Percentiles rank a stretch among this genome's conserved stretches.
These are phyloP conservation scores for Capronia coronata DNA, from an alignment of 2,329 filamentous ascomycete species.

Conservation along the genomic window DNA sequence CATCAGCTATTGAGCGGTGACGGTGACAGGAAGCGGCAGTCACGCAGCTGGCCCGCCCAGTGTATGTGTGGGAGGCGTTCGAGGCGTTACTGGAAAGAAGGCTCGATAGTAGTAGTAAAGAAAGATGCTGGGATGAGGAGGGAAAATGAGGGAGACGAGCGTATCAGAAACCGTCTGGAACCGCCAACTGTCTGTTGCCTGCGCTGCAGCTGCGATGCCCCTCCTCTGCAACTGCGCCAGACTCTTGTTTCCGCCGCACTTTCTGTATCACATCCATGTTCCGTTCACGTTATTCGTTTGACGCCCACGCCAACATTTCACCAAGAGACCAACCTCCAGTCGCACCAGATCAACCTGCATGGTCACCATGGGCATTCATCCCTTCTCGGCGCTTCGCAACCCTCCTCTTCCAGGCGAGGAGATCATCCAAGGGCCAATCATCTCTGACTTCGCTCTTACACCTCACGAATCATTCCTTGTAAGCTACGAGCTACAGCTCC, in stretches of 20 bases:
- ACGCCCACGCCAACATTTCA: constrained; percentile 1
- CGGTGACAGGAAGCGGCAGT: not conserved
- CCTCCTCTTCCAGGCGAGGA: not conserved
- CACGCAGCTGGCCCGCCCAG: not conserved
- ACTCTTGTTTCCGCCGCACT: constrained; percentile 6
- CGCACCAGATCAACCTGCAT: not conserved
- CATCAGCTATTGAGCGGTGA: not conserved
- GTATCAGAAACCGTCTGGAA: constrained; percentile 19
- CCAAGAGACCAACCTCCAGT: not conserved
- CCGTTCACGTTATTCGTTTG: constrained; percentile 12
- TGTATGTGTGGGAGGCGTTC: not conserved
- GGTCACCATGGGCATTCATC: not conserved
- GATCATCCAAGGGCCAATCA: constrained; percentile 8
- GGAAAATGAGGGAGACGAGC: constrained; percentile 7
- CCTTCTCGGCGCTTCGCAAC: constrained; percentile 18
- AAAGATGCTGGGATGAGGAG: not conserved
- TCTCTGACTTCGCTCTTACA: constrained; percentile 1
- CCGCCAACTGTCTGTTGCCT: constrained; percentile 5
- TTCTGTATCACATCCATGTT: constrained; percentile 13
- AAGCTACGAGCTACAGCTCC: constrained; percentile 3
- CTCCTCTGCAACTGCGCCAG: not conserved
- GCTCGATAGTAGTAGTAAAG: not conserved
- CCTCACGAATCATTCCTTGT: constrained; percentile 16
- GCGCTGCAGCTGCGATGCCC: not conserved
- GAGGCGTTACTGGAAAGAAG: no score